Conservation (phyloP, 805 yeast species). For the Isabelozyma heimii region DNA sequence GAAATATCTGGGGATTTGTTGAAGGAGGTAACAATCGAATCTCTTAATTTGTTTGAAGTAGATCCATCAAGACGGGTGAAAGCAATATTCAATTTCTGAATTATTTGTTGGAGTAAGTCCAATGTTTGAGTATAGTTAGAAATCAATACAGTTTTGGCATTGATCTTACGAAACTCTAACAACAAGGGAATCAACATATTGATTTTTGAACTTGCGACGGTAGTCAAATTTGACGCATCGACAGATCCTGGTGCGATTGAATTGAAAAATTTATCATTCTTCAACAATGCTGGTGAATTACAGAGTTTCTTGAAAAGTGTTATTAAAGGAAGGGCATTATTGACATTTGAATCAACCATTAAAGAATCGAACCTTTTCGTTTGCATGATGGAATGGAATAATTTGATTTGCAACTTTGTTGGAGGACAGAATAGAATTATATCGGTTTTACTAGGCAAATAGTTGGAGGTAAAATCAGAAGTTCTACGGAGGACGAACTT, state of each 20-base stretch:
- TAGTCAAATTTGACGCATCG: constrained; percentile 19
- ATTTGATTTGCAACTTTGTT: constrained; percentile 51
- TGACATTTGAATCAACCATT: constrained; percentile 20
- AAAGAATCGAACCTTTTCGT: constrained; percentile 32
- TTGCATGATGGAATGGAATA: constrained; percentile 51
- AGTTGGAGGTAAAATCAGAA: constrained; percentile 50
- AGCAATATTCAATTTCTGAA: constrained; percentile 47
- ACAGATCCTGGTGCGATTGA: constrained; percentile 6
- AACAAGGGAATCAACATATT: constrained; percentile 56
- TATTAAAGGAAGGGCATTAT: constrained; percentile 64
- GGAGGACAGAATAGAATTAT: constrained; percentile 77
- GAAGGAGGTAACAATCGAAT: constrained; percentile 63
- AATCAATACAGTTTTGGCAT: constrained; percentile 79
- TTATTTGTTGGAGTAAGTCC: constrained; percentile 63
- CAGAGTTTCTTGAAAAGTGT: constrained; percentile 77
- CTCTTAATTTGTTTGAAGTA: constrained; percentile 67
- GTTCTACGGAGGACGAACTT: constrained; percentile 74
- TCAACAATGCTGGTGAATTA: constrained; percentile 70
- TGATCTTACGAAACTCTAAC: constrained; percentile 37
- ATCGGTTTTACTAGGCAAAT: constrained; percentile 74
- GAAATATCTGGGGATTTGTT: constrained; percentile 49
- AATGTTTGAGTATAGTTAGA: constrained; percentile 88
- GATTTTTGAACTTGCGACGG: constrained; percentile 59
- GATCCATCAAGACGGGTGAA: constrained; percentile 79
- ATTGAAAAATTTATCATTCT: constrained; percentile 46